phyloP scores from a whole-genome alignment of 2,329 filamentous ascomycete genomes.

The Hypoxylon sp. region DNA sequence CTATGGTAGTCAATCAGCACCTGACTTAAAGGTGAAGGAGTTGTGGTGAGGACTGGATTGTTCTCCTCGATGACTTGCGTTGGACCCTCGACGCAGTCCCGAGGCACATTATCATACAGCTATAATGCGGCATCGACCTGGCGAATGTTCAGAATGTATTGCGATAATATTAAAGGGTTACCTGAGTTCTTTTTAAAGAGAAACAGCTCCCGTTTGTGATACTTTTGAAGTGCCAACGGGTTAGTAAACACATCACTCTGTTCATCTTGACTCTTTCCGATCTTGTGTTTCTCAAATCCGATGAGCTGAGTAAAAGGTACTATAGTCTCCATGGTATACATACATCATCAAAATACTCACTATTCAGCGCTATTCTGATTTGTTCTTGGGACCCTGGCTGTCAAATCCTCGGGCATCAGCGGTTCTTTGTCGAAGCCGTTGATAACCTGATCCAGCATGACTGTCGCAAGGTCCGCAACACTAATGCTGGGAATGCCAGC shows the following conservation, averaged over 20 bases:
- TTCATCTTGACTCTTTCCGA: background rate
- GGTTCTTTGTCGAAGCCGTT: conserved; percentile 62
- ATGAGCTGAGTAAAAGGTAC: background rate
- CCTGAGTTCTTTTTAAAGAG: no score
- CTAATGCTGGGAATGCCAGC: conserved; percentile 53
- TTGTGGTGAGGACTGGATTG: background rate
- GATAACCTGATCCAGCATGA: conserved; percentile 59
- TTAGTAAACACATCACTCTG: background rate
- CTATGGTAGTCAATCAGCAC: background rate
- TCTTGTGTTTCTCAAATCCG: background rate
- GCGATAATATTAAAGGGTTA: no score
- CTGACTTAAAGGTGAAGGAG: background rate
- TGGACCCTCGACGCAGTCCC: background rate
- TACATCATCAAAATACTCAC: background rate
- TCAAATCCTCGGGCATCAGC: conserved; percentile 58
- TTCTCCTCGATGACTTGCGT: background rate
- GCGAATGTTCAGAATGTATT: background rate
- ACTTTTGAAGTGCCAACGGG: no score
- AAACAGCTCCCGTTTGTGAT: no score
- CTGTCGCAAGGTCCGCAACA: conserved; percentile 56
- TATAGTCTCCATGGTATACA: background rate
- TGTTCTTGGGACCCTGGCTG: conserved; percentile 35
- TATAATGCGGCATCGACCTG: background rate
- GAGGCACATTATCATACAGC: background rate
- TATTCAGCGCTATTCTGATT: background rate